phyloP scores from a whole-genome alignment of 2,329 filamentous ascomycete species.

The Penicillium digitatum region DNA sequence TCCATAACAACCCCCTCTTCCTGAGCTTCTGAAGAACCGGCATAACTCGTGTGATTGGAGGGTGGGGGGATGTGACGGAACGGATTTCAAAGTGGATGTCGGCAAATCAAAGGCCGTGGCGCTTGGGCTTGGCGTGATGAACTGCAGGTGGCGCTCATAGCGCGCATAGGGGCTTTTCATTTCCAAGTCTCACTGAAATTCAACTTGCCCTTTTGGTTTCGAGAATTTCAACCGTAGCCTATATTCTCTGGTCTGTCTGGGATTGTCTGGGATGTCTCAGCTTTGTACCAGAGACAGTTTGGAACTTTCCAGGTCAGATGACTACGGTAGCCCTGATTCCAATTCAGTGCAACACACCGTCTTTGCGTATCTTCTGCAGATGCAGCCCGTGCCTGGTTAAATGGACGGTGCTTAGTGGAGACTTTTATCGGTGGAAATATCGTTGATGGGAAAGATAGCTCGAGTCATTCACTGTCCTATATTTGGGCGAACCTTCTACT shows the following conservation, averaged over 20 bases:
- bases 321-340: constrained; percentile 11
- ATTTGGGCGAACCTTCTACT: neutral
- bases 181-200: constrained; percentile 13
- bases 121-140: constrained; percentile 22
- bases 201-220: constrained; percentile 4
- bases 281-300: constrained; percentile 15
- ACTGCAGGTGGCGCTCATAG: constrained; percentile 17
- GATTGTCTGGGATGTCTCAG: neutral
- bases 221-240: neutral
- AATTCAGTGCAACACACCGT: neutral
- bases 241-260: neutral
- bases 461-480: constrained; percentile 7
- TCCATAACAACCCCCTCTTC: constrained; percentile 13
- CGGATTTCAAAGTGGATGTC: constrained; percentile 15
- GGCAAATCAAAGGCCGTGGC: constrained; percentile 17
- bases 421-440: neutral
- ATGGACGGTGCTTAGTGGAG: constrained; percentile 9
- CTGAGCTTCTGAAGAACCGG: constrained; percentile 13
- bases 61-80: constrained; percentile 18
- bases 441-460: neutral
- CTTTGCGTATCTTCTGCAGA: neutral
- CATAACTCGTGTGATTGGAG: constrained; percentile 19
- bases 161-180: constrained; percentile 10
- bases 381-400: neutral
- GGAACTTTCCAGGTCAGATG: constrained; percentile 16